These are phyloP conservation scores for Trebouxia sp. DNA, from an alignment of 139 green algal species.

Conservation along the genomic window DNA sequence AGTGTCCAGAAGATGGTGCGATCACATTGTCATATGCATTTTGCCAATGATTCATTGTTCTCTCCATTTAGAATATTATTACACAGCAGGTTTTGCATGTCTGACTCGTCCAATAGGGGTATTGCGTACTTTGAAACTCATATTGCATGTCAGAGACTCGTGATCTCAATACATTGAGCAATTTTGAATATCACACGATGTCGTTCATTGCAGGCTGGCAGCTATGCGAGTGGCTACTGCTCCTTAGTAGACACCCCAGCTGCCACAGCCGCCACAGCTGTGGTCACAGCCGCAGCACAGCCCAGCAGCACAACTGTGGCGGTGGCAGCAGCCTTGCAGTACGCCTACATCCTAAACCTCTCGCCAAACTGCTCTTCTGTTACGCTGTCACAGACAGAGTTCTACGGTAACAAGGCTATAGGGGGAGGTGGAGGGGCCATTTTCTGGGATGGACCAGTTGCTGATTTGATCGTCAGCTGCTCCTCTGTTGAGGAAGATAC, in stretches of 20 bases:
- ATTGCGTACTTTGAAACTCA: too few species aligned
- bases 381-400: conserved; percentile 8
- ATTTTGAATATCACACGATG: neutral
- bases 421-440: conserved; percentile 22
- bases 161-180: neutral
- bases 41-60: too few species aligned
- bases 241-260: neutral
- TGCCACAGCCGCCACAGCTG: conserved; percentile 11
- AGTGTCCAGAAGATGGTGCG: too few species aligned
- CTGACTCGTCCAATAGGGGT: too few species aligned
- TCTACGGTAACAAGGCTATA: conserved; percentile 12
- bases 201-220: neutral
- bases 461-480: conserved; percentile 7
- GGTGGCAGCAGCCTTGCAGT: neutral
- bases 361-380: conserved; percentile 1
- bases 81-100: too few species aligned
- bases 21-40: too few species aligned
- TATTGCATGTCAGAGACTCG: too few species aligned
- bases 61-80: too few species aligned
- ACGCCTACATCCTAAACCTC: neutral
- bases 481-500: neutral
- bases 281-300: neutral
- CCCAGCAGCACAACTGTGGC: neutral
- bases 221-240: conserved; percentile 4
- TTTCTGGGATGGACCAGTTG: conserved; percentile 21